Evolutionary conservation across 1,284 basidiomycete genomes (phyloP), one percentile per base, ranked within the genome.

Genomic region (Rhodotorula mucilaginosa): DNA sequence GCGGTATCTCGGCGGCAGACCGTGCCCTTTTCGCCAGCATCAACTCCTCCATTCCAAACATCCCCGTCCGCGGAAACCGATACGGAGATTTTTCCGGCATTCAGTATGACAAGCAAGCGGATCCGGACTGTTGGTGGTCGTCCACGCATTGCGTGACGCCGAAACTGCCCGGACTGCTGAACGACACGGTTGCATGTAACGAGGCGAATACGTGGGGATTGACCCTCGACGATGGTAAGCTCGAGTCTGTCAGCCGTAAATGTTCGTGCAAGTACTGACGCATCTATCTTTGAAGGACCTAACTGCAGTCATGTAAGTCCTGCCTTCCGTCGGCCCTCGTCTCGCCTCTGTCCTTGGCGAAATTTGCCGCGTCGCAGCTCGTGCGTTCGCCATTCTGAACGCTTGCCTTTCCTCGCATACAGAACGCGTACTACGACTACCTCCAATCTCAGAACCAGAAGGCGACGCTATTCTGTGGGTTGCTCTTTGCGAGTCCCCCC

Each of bases 191-290:
- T 12, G 39, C 64, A 23, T 83, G 82, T 69, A 81, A 82, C 26
- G 83, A 85, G 77, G 84, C 84, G 5, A 75, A 79, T 58, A 84
- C 84, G 1, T 86, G 83, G 82, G 85, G 85, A 46, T 79, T 83
- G 48, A 83, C 83, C 2, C 84, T 84, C 67, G 85, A 86, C 75
- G 84, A 85, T 71, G 85, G 80, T 65, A 52, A n/a, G 62, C 18
- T 21, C 21, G 49, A 21, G n/a, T n/a, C 49, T 51, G 51, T 15
- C 5, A n/a, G 21, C 15, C 31, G 15, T 26, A 5, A 2, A 10
- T 2, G 6, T 47, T 6, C 8, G 6, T 12, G 18, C 3, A 5
- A 19, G 13, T 29, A 29, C 44, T 48, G 18, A 21, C 46, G 26
- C 12, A 16, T 19, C 12, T n/a, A 7, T 0, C 12, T 19, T n/a